A percentile compares a stretch with the other conserved stretches of the same genome.
Evolutionary conservation across 495 filamentous ascomycete genomes (phyloP).

Genomic region (Neurospora sp.): DNA sequence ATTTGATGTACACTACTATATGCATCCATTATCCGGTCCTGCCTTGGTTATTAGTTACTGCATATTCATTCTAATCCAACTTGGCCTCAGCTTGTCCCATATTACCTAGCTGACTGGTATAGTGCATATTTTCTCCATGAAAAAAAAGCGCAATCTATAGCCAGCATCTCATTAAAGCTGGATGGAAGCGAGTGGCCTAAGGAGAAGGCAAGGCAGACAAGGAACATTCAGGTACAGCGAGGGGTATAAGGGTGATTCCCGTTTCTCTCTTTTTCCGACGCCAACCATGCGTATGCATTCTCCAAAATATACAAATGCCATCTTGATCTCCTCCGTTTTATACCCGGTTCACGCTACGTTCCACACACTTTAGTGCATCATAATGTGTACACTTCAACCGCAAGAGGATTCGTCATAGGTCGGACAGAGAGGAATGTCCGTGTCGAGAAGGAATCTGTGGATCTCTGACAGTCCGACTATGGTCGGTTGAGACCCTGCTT

Average conservation of each 20-base stretch:
- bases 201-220: background rate
- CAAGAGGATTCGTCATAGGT: background rate
- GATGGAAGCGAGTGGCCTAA: background rate
- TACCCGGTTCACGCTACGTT: background rate
- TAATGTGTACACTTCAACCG: background rate
- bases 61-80: background rate
- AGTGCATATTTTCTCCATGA: background rate
- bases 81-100: background rate
- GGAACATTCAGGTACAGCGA: background rate
- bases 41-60: background rate
- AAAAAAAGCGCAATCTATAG: background rate
- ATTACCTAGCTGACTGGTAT: background rate
- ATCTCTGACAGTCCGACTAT: slow-evolving; percentile 1
- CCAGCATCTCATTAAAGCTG: background rate
- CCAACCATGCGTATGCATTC: background rate
- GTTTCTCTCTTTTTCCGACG: background rate
- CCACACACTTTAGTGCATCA: background rate
- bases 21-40: background rate
- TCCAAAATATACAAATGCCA: background rate
- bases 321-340: background rate
- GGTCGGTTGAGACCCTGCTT: slow-evolving; percentile 26
- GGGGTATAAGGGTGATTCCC: background rate
- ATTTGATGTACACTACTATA: background rate
- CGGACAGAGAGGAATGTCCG: background rate
- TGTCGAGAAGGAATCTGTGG: background rate